These are phyloP conservation scores for Trametes gibbosa DNA, from an alignment of 768 basidiomycete genomes.

Conservation along the genomic window DNA sequence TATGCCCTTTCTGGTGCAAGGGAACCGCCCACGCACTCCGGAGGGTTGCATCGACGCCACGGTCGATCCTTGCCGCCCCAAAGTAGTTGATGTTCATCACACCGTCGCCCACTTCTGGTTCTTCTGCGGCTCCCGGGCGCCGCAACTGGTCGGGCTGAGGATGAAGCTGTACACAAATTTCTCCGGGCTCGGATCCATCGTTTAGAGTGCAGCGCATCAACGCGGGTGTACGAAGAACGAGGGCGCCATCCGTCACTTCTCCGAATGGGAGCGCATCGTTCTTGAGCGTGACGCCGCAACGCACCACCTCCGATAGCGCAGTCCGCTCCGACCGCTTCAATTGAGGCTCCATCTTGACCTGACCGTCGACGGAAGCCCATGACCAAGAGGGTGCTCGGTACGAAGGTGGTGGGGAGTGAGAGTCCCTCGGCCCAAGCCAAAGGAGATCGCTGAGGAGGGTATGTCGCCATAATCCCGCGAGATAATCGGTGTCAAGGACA, in stretches of 20 bases:
- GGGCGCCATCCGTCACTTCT: not conserved
- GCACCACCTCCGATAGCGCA: not conserved
- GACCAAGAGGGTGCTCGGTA: slow-evolving; percentile 14
- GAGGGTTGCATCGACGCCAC: too few species aligned
- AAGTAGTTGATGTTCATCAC: too few species aligned
- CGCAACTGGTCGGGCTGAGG: too few species aligned
- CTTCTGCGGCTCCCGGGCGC: too few species aligned
- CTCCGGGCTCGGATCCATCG: too few species aligned
- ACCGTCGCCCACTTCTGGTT: too few species aligned
- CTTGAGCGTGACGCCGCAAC: not conserved
- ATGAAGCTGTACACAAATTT: too few species aligned
- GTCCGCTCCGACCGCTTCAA: not conserved
- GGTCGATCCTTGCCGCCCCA: too few species aligned
- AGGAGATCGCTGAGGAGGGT: slow-evolving; percentile 6
- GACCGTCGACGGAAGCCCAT: slow-evolving; percentile 14
- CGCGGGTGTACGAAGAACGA: not conserved
- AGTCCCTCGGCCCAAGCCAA: slow-evolving; percentile 3
- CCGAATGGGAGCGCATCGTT: slow-evolving; percentile 2
- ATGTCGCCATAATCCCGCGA: slow-evolving; percentile 9
- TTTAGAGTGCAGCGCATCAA: not conserved
- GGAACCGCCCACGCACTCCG: too few species aligned
- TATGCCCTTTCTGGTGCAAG: too few species aligned
- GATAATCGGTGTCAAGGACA: slow-evolving; percentile 5
- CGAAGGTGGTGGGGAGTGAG: not conserved
- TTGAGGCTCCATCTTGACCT: not conserved